phyloP scores from a whole-genome alignment of 176 grass and related monocot genomes.

The Paspalum notatum region DNA sequence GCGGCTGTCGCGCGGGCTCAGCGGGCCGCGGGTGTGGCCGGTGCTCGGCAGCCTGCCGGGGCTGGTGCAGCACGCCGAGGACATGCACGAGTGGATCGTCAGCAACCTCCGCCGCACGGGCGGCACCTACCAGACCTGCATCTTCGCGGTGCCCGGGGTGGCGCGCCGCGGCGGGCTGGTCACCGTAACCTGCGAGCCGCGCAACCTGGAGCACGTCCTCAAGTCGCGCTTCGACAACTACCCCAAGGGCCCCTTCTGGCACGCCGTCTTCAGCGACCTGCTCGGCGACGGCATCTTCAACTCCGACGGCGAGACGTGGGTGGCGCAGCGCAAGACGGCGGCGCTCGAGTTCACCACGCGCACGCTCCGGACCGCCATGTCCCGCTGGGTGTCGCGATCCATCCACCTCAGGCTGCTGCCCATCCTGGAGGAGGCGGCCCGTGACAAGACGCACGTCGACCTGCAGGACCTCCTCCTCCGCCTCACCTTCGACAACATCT shows the following conservation, averaged over 20 bases:
- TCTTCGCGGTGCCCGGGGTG: conserved; percentile 79
- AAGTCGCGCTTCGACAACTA: conserved; percentile 95
- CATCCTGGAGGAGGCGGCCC: conserved; percentile 58
- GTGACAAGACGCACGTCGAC: conserved; percentile 44
- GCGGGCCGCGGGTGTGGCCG: conserved; percentile 90
- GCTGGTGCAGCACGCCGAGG: conserved; percentile 80
- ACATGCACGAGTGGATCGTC: conserved; percentile 96
- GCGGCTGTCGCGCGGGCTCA: conserved; percentile 61
- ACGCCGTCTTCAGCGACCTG: conserved; percentile 85
- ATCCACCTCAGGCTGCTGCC: conserved; percentile 79
- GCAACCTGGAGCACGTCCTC: conserved; percentile 95
- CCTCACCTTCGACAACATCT: conserved; percentile 98
- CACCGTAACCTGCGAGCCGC: conserved; percentile 88
- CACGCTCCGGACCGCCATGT: conserved; percentile 81
- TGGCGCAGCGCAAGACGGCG: conserved; percentile 87
- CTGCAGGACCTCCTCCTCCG: conserved; percentile 94
- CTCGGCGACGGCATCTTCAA: conserved; percentile 99
- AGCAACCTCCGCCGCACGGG: conserved; percentile 67
- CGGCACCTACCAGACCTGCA: conserved; percentile 93
- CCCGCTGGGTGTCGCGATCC: conserved; percentile 82
- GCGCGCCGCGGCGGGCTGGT: conserved; percentile 80
- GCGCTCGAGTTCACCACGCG: conserved; percentile 96
- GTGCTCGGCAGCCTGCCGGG: conserved; percentile 89
- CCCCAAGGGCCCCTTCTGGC: conserved; percentile 96
- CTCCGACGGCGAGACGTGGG: conserved; percentile 90